Evolutionary conservation across 139 green algal genomes (phyloP), one percentile per base, ranked within the genome.

Genomic region (Chlamydomonas sp.): DNA sequence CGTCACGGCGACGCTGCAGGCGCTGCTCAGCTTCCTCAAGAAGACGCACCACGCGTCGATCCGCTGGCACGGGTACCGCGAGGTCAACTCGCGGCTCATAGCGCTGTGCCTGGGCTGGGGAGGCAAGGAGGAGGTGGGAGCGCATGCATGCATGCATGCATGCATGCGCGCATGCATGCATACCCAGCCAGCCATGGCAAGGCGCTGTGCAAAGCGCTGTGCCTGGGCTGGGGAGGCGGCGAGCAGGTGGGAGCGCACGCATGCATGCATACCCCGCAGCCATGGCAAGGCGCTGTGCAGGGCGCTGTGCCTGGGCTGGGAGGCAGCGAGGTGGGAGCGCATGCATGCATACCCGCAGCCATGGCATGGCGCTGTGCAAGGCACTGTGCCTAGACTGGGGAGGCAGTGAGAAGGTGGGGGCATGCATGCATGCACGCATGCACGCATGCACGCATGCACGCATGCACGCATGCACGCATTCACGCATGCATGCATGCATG

Each of bases 171-270:
- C 43, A 54, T 54, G 13, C 10, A 54, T 13, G 43, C 16, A 16
- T 54, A n/a, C n/a, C n/a, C n/a, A n/a, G n/a, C n/a, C 3, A 57
- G 82, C 5, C 75, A 78, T 5, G 73, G 95, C 3, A 90, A 87
- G 43, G n/a, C 47, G 1, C 81, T 86, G 3, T 72, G 96, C 22
- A 75, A 91, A 36, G 74, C 76, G 5, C 64, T 97, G 58, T 78
- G 78, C 47, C 76, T 87, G 48, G 83, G 85, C 10, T 96, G 91
- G 91, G 90, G 88, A 24, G 84, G 86, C n/a, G 88, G 85, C 48
- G 88, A 96, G 37, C 77, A 90, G 76, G 87, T 90, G 64, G 28
- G 66, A 34, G 13, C 5, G 13, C 24, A 10, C 28, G 24, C 16
- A 61, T 6, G 50, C 50, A n/a, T n/a, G n/a, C n/a, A n/a, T n/a